phyloP scores from a whole-genome alignment of 768 basidiomycete genomes.

The Cystobasidium tubakii region DNA sequence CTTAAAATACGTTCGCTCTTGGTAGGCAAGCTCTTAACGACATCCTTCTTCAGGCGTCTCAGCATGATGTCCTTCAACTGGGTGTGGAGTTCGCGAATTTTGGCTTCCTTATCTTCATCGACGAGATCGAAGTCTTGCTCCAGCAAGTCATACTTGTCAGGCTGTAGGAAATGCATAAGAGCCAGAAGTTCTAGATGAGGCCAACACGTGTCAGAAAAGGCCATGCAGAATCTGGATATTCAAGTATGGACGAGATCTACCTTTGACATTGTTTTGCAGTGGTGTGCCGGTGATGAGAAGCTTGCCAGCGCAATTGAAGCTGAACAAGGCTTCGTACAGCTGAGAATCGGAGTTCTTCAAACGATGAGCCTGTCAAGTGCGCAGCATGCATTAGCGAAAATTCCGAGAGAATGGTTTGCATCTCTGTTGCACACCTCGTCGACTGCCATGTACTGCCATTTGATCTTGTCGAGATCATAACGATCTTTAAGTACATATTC shows the following conservation, averaged over 20 bases:
- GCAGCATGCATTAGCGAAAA: no score
- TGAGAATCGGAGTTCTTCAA: constrained; percentile 97
- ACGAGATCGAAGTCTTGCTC: constrained; percentile 85
- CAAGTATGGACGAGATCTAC: constrained; percentile 54
- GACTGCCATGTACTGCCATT: constrained; percentile 93
- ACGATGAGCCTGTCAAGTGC: constrained; percentile 75
- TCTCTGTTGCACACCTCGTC: constrained; percentile 65
- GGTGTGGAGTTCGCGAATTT: constrained; percentile 86
- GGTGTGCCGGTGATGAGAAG: constrained; percentile 97
- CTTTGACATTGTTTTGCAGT: constrained; percentile 97
- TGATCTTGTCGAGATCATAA: constrained; percentile 81
- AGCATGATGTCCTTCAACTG: constrained; percentile 93
- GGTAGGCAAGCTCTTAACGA: constrained; percentile 88
- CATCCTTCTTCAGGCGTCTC: constrained; percentile 87
- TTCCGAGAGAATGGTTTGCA: no score
- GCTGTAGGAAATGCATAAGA: constrained; percentile 99
- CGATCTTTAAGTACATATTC: constrained; percentile 87
- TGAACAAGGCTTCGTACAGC: constrained; percentile 83
- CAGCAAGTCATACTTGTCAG: constrained; percentile 88
- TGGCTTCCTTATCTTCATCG: constrained; percentile 66
- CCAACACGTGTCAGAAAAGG: background rate
- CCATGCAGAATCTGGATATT: background rate
- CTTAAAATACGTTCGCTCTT: constrained; percentile 97
- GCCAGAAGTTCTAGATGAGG: constrained; percentile 70
- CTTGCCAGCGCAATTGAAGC: constrained; percentile 84